Conservation (phyloP, 805 yeast genomes). For the Yamadazyma sp. region DNA sequence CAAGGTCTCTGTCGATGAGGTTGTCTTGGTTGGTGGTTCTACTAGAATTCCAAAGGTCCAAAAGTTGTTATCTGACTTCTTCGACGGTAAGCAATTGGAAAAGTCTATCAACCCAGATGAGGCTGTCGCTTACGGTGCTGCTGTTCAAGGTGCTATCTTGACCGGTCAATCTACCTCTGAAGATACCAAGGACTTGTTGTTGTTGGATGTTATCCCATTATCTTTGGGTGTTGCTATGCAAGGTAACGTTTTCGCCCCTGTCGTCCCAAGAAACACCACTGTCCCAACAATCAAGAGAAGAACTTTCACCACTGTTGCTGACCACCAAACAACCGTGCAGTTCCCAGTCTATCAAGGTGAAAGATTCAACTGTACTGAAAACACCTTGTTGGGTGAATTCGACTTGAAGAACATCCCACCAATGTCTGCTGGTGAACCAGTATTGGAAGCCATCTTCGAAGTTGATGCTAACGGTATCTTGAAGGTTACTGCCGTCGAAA, state of each 20-base stretch:
- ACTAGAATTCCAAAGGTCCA: slow-evolving; percentile 54
- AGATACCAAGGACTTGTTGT: slow-evolving; percentile 51
- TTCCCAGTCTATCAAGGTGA: slow-evolving; percentile 55
- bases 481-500: slow-evolving; percentile 50
- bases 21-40: slow-evolving; percentile 52
- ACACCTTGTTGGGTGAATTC: slow-evolving; percentile 52
- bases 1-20: slow-evolving; percentile 46
- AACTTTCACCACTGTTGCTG: slow-evolving; percentile 52
- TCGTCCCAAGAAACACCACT: slow-evolving; percentile 53
- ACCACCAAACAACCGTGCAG: slow-evolving; percentile 51
- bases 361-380: slow-evolving; percentile 51
- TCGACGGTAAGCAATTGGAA: slow-evolving; percentile 50
- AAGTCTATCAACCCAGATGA: slow-evolving; percentile 52
- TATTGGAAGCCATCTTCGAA: slow-evolving; percentile 49
- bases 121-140: slow-evolving; percentile 54
- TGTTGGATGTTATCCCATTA: slow-evolving; percentile 51
- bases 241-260: slow-evolving; percentile 52
- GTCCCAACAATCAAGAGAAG: slow-evolving; percentile 52
- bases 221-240: slow-evolving; percentile 53
- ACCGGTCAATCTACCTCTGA: slow-evolving; percentile 50
- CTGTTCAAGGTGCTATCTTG: slow-evolving; percentile 52
- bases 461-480: slow-evolving; percentile 53
- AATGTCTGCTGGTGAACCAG: slow-evolving; percentile 52
- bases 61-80: slow-evolving; percentile 50
- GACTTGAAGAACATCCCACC: slow-evolving; percentile 53